Conservation (phyloP, 257 asterid species). For the Solanum gracilifrons region DNA sequence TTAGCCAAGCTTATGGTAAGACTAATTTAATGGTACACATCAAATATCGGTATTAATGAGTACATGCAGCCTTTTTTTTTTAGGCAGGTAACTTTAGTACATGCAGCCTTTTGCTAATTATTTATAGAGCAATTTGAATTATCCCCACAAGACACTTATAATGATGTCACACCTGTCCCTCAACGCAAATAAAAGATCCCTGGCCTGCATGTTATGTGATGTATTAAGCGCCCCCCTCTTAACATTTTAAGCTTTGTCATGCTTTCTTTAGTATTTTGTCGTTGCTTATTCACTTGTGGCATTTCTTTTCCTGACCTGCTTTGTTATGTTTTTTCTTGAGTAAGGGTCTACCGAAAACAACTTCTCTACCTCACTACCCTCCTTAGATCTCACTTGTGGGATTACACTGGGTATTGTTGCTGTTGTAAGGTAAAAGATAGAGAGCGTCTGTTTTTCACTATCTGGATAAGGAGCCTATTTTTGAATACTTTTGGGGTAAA, state of each 20-base stretch:
- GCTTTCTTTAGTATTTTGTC: background rate
- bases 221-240: background rate
- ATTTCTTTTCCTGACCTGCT: background rate
- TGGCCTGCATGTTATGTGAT: background rate
- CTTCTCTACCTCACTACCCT: background rate
- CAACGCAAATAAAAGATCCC: background rate
- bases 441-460: background rate
- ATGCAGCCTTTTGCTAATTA: background rate
- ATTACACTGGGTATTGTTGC: background rate
- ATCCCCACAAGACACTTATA: background rate
- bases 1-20: background rate
- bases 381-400: background rate
- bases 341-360: background rate
- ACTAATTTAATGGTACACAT: background rate
- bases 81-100: background rate
- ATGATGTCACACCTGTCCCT: background rate
- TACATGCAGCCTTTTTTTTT: background rate
- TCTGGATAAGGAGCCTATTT: background rate
- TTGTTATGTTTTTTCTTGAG: background rate
- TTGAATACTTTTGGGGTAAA: background rate
- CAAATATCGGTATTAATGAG: background rate
- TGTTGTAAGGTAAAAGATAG: background rate
- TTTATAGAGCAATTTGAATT: background rate
- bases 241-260: background rate
- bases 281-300: background rate